These are phyloP conservation scores for Pleurotus salmoneostramineus DNA, from an alignment of 768 basidiomycete genomes.

Conservation along the genomic window DNA sequence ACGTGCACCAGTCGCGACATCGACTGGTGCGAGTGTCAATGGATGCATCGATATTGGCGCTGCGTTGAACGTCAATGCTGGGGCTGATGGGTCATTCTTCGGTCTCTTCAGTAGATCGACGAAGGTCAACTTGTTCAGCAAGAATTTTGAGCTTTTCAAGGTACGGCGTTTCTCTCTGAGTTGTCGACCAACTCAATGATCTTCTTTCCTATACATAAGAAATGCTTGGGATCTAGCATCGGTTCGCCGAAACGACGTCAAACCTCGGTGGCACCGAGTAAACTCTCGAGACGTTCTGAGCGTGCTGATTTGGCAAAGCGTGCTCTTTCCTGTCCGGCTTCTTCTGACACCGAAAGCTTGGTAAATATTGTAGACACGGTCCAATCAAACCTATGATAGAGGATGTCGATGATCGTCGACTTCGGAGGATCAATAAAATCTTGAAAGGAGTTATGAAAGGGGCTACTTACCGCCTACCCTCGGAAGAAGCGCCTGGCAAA, in stretches of 20 bases:
- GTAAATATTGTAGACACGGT: neutral
- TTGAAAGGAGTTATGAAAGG: no score
- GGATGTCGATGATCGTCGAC: neutral
- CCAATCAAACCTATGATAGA: neutral
- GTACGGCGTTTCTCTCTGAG: conserved; percentile 13
- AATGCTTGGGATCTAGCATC: neutral
- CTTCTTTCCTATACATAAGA: neutral
- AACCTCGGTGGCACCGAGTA: neutral
- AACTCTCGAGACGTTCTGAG: neutral
- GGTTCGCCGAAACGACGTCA: neutral
- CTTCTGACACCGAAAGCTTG: neutral
- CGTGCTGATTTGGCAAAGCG: neutral
- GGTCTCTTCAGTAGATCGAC: conserved; percentile 30
- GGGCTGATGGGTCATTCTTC: conserved; percentile 36
- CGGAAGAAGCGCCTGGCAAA: no score
- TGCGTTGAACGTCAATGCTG: conserved; percentile 32
- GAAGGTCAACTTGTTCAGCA: conserved; percentile 27
- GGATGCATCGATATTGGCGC: conserved; percentile 34
- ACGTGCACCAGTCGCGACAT: neutral
- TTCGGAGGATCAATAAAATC: no score
- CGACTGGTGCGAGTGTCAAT: conserved; percentile 8
- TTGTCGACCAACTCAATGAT: neutral
- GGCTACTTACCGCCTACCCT: no score
- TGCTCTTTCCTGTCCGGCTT: neutral
- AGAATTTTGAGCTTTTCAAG: conserved; percentile 34